Evolutionary conservation across 1,284 basidiomycete genomes (phyloP).

Genomic region (Ceratobasidium theobromae): DNA sequence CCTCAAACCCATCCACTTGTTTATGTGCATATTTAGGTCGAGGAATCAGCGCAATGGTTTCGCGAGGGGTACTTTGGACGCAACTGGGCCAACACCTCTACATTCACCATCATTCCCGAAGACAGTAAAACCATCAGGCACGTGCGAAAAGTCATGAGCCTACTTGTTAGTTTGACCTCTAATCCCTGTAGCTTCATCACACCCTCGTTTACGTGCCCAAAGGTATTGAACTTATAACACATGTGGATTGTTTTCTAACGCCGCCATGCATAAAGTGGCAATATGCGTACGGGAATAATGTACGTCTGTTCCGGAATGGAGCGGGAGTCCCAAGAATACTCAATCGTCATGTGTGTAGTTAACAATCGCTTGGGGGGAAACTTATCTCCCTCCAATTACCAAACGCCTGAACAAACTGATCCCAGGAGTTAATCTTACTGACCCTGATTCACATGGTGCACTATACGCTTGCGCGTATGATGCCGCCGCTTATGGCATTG

Average conservation of each 20-base stretch:
- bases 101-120: conserved; percentile 48
- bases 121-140: conserved; percentile 47
- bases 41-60: conserved; percentile 53
- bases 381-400: conserved; percentile 58
- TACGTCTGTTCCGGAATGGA: conserved; percentile 31
- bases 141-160: not conserved
- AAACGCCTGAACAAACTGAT: conserved; percentile 57
- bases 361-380: conserved; percentile 44
- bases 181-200: conserved; percentile 42
- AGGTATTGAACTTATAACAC: conserved; percentile 22
- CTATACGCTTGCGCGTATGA: conserved; percentile 80
- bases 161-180: not conserved
- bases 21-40: conserved; percentile 37
- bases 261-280: conserved; percentile 39
- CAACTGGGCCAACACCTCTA: conserved; percentile 42
- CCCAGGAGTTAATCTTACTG: conserved; percentile 61
- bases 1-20: not conserved
- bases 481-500: conserved; percentile 52
- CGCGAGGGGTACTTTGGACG: conserved; percentile 50
- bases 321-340: not conserved
- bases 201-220: conserved; percentile 49
- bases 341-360: conserved; percentile 36
- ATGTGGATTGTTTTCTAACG: not conserved
- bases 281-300: conserved; percentile 47
- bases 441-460: conserved; percentile 60